phyloP scores from a whole-genome alignment of 768 basidiomycete genomes.

The Sarcodon aspratus region DNA sequence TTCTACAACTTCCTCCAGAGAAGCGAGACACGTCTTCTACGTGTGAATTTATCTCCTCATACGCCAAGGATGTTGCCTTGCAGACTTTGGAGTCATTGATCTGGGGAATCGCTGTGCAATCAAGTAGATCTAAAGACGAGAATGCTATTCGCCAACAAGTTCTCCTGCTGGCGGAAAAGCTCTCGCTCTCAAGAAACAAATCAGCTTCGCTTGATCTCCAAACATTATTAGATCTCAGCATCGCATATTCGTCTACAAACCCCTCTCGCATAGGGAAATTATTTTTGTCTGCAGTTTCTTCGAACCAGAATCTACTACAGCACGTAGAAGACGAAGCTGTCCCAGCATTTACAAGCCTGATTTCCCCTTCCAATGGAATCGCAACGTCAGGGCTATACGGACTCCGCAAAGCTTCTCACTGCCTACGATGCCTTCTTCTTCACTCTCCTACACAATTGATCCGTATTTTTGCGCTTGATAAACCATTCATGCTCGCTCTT shows the following conservation, averaged over 20 bases:
- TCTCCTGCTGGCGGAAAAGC: slow-evolving; percentile 44
- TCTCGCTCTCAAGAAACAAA: slow-evolving; percentile 22
- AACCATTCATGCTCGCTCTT: slow-evolving; percentile 41
- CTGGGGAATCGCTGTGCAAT: slow-evolving; percentile 28
- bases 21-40: slow-evolving; percentile 36
- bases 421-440: slow-evolving; percentile 41
- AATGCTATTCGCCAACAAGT: slow-evolving; percentile 34
- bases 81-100: slow-evolving; percentile 43
- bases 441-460: slow-evolving; percentile 36
- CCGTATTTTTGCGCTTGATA: slow-evolving; percentile 40
- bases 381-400: slow-evolving; percentile 41
- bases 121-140: slow-evolving; percentile 21
- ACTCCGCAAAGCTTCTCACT: slow-evolving; percentile 51
- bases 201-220: slow-evolving; percentile 28
- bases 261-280: slow-evolving; percentile 32
- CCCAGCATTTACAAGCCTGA: slow-evolving; percentile 39
- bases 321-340: slow-evolving; percentile 31
- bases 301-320: slow-evolving; percentile 21
- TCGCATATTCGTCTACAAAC: slow-evolving; percentile 39
- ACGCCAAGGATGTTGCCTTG: slow-evolving; percentile 43
- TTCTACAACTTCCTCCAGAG: slow-evolving; percentile 33
- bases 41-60: slow-evolving; percentile 41
- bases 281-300: slow-evolving; percentile 26
- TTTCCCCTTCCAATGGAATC: slow-evolving; percentile 23
- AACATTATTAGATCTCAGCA: slow-evolving; percentile 50